phyloP scores from a whole-genome alignment of 2,329 filamentous ascomycete species.

The Trichophaea hybrida region DNA sequence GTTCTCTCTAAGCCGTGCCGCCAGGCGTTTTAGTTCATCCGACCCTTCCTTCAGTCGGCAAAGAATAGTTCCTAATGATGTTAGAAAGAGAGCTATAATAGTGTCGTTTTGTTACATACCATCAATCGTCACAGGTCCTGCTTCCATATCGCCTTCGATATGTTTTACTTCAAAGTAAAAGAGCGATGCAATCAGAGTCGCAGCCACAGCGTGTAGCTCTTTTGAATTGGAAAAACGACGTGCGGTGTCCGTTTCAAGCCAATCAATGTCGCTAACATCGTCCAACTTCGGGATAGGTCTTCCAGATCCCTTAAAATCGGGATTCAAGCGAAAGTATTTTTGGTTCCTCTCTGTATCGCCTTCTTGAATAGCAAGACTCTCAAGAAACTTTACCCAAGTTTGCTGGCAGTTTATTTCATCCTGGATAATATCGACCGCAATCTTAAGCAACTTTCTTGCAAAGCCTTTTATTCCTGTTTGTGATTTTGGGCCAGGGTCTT shows the following conservation, averaged over 20 bases:
- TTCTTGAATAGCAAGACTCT: constrained; percentile 6
- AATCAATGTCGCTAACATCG: constrained; percentile 14
- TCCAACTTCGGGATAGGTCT: constrained; percentile 10
- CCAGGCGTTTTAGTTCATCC: no score
- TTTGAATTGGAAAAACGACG: background rate
- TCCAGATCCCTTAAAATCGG: background rate
- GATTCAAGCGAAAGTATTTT: constrained; percentile 16
- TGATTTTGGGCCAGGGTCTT: background rate
- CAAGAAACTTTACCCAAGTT: constrained; percentile 25
- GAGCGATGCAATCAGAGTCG: constrained; percentile 20
- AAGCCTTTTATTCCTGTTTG: constrained; percentile 6
- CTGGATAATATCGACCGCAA: constrained; percentile 18
- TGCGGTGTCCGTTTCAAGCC: background rate
- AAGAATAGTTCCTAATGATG: no score
- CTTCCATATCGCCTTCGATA: background rate
- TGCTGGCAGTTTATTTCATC: constrained; percentile 21
- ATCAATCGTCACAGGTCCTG: constrained; percentile 13
- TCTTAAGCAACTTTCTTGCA: constrained; percentile 11
- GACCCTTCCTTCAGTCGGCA: no score
- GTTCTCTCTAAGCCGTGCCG: no score
- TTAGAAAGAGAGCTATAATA: no score
- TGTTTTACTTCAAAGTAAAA: constrained; percentile 17
- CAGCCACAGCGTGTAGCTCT: constrained; percentile 15
- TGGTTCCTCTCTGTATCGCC: constrained; percentile 10
- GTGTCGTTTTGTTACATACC: background rate